These are phyloP conservation scores for Farysia itapuensis DNA, from an alignment of 1,284 basidiomycete genomes.

Conservation along the genomic window DNA sequence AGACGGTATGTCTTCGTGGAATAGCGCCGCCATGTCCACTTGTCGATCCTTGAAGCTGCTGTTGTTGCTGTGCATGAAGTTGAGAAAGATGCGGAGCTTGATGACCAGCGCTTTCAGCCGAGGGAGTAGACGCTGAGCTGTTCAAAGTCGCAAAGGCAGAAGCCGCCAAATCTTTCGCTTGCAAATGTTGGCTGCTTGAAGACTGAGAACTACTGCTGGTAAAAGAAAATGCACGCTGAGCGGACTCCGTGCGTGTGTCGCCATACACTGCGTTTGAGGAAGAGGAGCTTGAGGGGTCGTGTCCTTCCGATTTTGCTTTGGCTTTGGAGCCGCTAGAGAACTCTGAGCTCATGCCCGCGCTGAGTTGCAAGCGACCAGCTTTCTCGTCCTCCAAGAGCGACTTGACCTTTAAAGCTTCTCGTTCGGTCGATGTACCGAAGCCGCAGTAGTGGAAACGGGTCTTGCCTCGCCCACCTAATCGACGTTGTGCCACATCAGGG, in stretches of 20 bases:
- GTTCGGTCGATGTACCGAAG: conserved; percentile 38
- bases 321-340: conserved; percentile 13
- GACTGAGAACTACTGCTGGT: neutral
- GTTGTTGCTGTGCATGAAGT: conserved; percentile 3
- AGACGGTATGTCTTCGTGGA: conserved; percentile 31
- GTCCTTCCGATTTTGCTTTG: conserved; percentile 15
- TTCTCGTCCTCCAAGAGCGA: conserved; percentile 40
- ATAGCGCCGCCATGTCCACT: conserved; percentile 1
- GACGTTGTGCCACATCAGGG: conserved; percentile 32
- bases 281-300: conserved; percentile 14
- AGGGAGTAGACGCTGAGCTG: conserved; percentile 12
- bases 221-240: neutral
- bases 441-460: conserved; percentile 46
- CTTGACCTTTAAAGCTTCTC: conserved; percentile 37
- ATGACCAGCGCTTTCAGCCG: conserved; percentile 4
- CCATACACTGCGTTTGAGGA: no score
- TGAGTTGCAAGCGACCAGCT: conserved; percentile 34
- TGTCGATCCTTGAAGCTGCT: conserved; percentile 1
- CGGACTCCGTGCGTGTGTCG: neutral
- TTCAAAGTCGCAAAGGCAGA: conserved; percentile 38
- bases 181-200: neutral
- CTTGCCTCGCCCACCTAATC: conserved; percentile 34
- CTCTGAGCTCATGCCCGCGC: conserved; percentile 32
- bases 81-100: neutral
- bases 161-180: conserved; percentile 20